Evolutionary conservation across 371 early-diverging fungal genomes (phyloP).

Genomic region (Choanephora cucurbitarum): DNA sequence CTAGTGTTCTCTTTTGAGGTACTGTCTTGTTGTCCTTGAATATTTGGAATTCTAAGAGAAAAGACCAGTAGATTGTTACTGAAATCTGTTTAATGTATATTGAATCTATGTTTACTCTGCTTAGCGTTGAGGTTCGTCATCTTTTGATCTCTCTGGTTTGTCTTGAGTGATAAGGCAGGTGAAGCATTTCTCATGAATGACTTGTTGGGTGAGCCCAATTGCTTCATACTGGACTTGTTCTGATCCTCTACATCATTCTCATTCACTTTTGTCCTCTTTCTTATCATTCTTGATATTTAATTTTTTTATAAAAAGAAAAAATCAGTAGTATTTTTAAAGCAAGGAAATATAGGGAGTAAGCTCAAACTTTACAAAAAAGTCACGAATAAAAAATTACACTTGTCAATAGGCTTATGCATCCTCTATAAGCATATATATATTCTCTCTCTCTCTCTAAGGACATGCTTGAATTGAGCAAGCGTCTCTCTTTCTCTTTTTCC

Average conservation of each 20-base stretch:
- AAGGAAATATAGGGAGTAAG: too few species aligned
- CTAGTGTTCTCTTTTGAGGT: neutral
- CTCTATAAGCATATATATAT: too few species aligned
- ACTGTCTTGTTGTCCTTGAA: neutral
- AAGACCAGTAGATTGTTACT: neutral
- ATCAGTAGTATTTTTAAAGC: too few species aligned
- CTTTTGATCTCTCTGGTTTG: neutral
- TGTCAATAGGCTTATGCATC: too few species aligned
- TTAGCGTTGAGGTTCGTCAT: neutral
- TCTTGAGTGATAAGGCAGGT: neutral
- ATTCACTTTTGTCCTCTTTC: neutral
- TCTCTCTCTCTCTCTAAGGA: too few species aligned
- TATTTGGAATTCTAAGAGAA: slow-evolving; percentile 1
- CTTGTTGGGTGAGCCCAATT: neutral
- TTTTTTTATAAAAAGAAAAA: too few species aligned
- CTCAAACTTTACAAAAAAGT: too few species aligned
- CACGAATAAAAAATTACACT: too few species aligned
- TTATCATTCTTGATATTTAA: too few species aligned
- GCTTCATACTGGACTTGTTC: neutral
- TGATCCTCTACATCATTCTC: slow-evolving; percentile 4
- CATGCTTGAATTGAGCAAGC: too few species aligned
- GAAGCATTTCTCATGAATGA: neutral
- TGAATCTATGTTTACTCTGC: neutral
- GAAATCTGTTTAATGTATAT: neutral
- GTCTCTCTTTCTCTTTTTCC: too few species aligned